Percentiles rank a stretch among this genome's conserved stretches.
These are phyloP conservation scores for Fusarium buxicola DNA, from an alignment of 2,329 filamentous ascomycete species.

Conservation along the genomic window DNA sequence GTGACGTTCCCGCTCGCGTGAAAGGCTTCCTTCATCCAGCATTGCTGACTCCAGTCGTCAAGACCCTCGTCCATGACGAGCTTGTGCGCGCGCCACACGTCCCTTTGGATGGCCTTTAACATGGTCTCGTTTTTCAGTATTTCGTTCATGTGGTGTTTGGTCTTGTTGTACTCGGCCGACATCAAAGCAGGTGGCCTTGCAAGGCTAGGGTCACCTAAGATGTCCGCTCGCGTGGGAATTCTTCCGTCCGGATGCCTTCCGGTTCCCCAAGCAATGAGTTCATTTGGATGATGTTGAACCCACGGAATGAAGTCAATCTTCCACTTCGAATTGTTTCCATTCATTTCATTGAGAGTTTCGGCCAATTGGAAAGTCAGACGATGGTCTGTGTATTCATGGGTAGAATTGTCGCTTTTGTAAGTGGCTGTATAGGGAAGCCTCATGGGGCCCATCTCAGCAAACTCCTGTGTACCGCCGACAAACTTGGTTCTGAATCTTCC, in stretches of 20 bases:
- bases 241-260: background rate
- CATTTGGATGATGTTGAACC: slow-evolving; percentile 57
- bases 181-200: slow-evolving; percentile 3
- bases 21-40: slow-evolving; percentile 15
- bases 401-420: slow-evolving; percentile 65
- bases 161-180: slow-evolving; percentile 15
- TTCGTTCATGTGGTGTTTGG: slow-evolving; percentile 21
- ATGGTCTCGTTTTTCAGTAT: slow-evolving; percentile 31
- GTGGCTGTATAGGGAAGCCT: slow-evolving; percentile 67
- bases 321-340: slow-evolving; percentile 60
- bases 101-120: slow-evolving; percentile 9
- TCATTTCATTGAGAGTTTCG: slow-evolving; percentile 68
- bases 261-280: slow-evolving; percentile 17
- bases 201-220: slow-evolving; percentile 3
- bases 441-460: slow-evolving; percentile 71
- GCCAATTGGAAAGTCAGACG: slow-evolving; percentile 73
- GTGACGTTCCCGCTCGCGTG: slow-evolving; percentile 20
- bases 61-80: slow-evolving; percentile 12
- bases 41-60: slow-evolving; percentile 20
- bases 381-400: slow-evolving; percentile 70
- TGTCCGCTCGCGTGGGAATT: slow-evolving; percentile 13
- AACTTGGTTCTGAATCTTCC: slow-evolving; percentile 74
- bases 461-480: slow-evolving; percentile 57
- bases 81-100: slow-evolving; percentile 21
- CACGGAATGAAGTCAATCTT: slow-evolving; percentile 72